A percentile compares a stretch with the other conserved stretches of the same genome.
Evolutionary conservation across 352 stramenopile species (phyloP).

Genomic region (Phytophthora sp.): DNA sequence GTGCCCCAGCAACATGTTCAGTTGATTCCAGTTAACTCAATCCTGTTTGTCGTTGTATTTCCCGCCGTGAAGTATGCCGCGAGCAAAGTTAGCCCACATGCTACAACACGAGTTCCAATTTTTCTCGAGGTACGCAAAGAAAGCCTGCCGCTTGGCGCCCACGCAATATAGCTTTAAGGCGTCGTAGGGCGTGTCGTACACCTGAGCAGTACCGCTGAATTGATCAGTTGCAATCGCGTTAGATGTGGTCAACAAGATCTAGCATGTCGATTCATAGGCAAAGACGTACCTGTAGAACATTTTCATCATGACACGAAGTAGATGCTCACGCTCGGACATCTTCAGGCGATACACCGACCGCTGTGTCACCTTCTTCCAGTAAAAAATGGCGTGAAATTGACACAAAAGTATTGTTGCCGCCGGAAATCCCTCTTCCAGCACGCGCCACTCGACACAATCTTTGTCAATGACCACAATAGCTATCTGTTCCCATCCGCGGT

Average conservation of each 20-base stretch:
- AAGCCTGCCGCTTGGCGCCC: not conserved
- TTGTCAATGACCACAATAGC: not conserved
- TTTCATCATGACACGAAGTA: not conserved
- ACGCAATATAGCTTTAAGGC: slow-evolving; percentile 4
- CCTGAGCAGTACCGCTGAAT: not conserved
- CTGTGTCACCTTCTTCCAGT: slow-evolving; percentile 25
- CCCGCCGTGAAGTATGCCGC: slow-evolving; percentile 8
- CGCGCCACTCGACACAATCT: not conserved
- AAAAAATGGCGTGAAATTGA: slow-evolving; percentile 28
- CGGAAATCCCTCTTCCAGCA: slow-evolving; percentile 1
- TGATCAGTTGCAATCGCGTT: not conserved
- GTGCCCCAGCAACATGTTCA: slow-evolving; percentile 20
- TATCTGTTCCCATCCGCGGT: not conserved
- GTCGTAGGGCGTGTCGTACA: not conserved
- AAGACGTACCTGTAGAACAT: slow-evolving; percentile 19
- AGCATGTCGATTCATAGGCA: not conserved
- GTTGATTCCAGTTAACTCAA: slow-evolving; percentile 31
- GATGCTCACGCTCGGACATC: slow-evolving; percentile 8
- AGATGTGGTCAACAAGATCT: not conserved
- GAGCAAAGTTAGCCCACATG: slow-evolving; percentile 26
- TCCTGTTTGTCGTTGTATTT: slow-evolving; percentile 24
- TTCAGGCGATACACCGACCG: slow-evolving; percentile 17
- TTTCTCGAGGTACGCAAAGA: slow-evolving; percentile 12
- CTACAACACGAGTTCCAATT: slow-evolving; percentile 20
- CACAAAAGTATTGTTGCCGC: slow-evolving; percentile 9